phyloP scores from a whole-genome alignment of 495 filamentous ascomycete genomes.

The Oidiodendron maius region DNA sequence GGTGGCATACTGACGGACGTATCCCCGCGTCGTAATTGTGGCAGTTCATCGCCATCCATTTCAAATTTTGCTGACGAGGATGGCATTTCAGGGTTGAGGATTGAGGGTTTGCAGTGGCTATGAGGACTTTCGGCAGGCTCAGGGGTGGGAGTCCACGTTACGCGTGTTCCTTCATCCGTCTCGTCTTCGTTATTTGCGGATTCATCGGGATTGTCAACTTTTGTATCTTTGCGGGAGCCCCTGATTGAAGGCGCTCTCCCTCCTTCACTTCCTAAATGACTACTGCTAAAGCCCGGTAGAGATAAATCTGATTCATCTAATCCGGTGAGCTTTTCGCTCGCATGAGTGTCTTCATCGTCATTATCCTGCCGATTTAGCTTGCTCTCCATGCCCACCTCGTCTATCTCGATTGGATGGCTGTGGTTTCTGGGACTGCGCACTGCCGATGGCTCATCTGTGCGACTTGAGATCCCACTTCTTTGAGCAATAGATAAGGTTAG shows the following conservation, averaged over 20 bases:
- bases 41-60: neutral
- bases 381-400: neutral
- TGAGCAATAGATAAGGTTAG: constrained; percentile 23
- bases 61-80: neutral
- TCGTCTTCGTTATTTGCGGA: neutral
- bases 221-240: neutral
- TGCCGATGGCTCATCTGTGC: neutral
- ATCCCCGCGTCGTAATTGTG: neutral
- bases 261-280: neutral
- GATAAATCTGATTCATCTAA: too few relatives aligned
- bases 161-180: neutral
- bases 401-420: neutral
- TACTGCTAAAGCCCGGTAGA: too few relatives aligned
- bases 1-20: neutral
- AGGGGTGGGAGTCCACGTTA: neutral
- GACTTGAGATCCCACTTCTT: too few relatives aligned
- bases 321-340: neutral
- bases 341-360: neutral
- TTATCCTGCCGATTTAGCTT: neutral
- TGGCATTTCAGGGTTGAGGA: neutral
- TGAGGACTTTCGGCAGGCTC: neutral
- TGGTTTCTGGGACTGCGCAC: neutral
- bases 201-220: neutral
- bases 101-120: neutral
- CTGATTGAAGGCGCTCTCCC: neutral